These are phyloP conservation scores for Stachybotrys echinatus DNA, from an alignment of 2,329 filamentous ascomycete species.

Conservation along the genomic window DNA sequence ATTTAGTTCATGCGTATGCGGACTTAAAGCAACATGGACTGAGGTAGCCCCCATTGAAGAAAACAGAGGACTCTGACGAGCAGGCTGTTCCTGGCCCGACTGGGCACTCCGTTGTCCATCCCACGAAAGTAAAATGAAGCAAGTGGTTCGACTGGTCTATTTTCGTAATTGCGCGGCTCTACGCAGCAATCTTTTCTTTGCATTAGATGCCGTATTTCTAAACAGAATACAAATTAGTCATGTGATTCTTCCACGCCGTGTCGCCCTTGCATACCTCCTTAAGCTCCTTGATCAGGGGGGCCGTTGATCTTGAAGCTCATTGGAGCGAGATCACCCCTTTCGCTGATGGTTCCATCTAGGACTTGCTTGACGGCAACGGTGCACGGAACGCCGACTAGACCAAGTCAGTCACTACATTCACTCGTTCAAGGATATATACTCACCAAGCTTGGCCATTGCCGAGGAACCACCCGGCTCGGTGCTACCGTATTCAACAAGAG, in stretches of 20 bases:
- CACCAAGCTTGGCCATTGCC: constrained; percentile 71
- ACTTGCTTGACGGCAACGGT: constrained; percentile 67
- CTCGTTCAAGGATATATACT: neutral
- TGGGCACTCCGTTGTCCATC: no score
- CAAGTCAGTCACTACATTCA: neutral
- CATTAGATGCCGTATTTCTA: neutral
- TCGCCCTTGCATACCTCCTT: constrained; percentile 41
- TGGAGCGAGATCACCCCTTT: constrained; percentile 70
- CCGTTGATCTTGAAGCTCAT: constrained; percentile 65
- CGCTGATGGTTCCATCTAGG: constrained; percentile 62
- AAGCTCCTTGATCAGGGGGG: constrained; percentile 69
- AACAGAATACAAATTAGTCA: neutral
- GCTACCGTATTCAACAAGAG: constrained; percentile 74
- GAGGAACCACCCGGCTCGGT: constrained; percentile 55
- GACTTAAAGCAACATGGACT: no score
- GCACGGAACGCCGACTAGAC: constrained; percentile 58
- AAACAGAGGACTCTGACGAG: no score
- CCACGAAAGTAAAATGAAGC: no score
- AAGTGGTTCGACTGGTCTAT: no score
- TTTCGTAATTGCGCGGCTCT: no score
- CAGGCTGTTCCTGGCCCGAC: no score
- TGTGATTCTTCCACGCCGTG: neutral
- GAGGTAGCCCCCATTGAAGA: no score
- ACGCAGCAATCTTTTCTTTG: neutral
- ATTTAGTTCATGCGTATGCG: no score